Base-by-base conservation (phyloP, 805 yeast species). In the Pichia thaimueangensis region DNA sequence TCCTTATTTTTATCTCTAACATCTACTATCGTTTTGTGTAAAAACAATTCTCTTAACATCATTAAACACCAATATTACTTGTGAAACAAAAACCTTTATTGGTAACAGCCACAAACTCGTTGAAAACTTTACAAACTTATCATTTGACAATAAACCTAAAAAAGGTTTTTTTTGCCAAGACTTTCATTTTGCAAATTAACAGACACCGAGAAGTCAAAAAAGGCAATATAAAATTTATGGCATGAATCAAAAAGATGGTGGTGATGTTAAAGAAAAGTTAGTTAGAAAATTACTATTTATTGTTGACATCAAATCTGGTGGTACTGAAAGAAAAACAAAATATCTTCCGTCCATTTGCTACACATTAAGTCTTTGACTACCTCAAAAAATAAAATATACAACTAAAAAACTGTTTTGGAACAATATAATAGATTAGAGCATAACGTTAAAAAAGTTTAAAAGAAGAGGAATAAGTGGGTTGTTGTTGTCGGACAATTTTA, bases 341-440 rank as follows among this genome's bases (percentile, higher is more conserved):
- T 21, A 11, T 34, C 4, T 50, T 57, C 42, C 42, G 43, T 33
- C 52, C 52, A 19, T 49, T 49, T 39, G 49, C 39, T 6, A 59
- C 49, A 31, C 50, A 49, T 29, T 42, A 48, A 17, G 56, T 51
- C 9, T 29, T 45, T 5, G 25, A 34, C 5, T 54, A 53, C 25
- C 8, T 55, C 5, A 22, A 49, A 12, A 28, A 41, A 3, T 47
- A 59, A 49, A 12, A 28, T 39, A 3, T 47, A 59, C 41, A 56
- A 61, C 8, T 52, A 53, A 6, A 36, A 47, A 1, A 60, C 64
- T 30, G 45, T 59, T 1, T 51, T 58, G 33, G 47, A 53, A 16
- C 41, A 58, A n/a, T 44, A 63, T 43, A 56, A 64, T 19, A 52
- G 70, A 31, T 55, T 56, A 43, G 61, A 64, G 41, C 47, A 68